Base-by-base conservation (phyloP, 2,329 filamentous ascomycete genomes). In the Chrysosporium keratinophilum region DNA sequence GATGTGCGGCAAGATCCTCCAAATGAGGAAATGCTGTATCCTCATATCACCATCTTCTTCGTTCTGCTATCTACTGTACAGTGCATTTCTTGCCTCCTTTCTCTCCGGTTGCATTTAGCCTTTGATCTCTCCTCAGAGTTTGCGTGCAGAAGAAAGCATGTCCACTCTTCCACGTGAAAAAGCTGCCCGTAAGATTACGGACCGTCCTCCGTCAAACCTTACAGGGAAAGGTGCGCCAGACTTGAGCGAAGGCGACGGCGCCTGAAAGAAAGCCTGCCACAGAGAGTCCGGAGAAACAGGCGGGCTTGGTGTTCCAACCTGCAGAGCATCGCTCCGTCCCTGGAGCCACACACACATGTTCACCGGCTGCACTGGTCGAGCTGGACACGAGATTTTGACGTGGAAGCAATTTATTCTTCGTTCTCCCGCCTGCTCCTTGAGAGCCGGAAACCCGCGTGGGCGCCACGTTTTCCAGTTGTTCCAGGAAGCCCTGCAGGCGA, bases 391-490 rank as follows among this genome's bases (percentile, higher is more conserved):
- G 15, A 41, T 41, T 15, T 6, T 41, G 39, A 7, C 6, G 39
- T 41, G n/a, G 39, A 41, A 41, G 37, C 3, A 40, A 40, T 15
- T 40, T 40, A 15, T 15, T 41, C 19, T 15, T 41, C 19, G 39
- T 41, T 41, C 39, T 41, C 19, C 39, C 39, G 39, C 19, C 39
- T 15, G 23, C 23, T 28, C 23, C 23, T 28, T 28, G 23, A 19
- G 41, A 3, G 15, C 15, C 12, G 17, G 41, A 44, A 44, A 23
- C 14, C 51, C 56, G 54, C 56, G 56, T 58, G 56, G 56, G 50
- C 51, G 54, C 56, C 56, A 58, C 56, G 56, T 58, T 58, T 54
- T 56, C 40, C 43, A 35, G 37, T 12, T 19, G 14, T 37, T 19
- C 42, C 17, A 45, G 19, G 37, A 28, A 28, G 23, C 23, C 23